Evolutionary conservation across 768 basidiomycete genomes (phyloP), one percentile per base, ranked within the genome.

Genomic region (Kwoniella newhampshirensis): DNA sequence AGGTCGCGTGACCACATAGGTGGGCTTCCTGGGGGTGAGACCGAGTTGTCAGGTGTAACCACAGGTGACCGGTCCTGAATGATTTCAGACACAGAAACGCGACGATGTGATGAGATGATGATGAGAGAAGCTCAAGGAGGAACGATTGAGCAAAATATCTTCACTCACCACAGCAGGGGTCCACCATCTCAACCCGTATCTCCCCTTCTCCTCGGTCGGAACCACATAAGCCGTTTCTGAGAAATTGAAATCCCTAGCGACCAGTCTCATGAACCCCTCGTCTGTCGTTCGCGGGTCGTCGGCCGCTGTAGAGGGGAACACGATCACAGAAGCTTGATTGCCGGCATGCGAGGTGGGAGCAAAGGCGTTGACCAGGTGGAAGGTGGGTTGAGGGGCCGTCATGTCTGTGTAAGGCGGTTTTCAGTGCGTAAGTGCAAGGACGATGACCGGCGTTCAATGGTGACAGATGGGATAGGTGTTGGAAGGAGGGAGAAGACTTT

Each of bases 351-450:
- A 52, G 27, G 51, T 50, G 41, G 56, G 43, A 2, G 62, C 47
- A 50, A 70, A 66, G 5, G 68, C 64, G 64, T 70, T 70, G 50
- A 64, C 30, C 11, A 70, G 54, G 54, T 62, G 46, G 51, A 63
- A 70, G 13, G 13, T 13, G 32, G 32, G 32, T 32, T 32, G 32
- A 32, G 32, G 32, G 32, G 32, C 32, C 13, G 32, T 32, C 32
- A 32, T 32, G n/a, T n/a, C n/a, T n/a, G n/a, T n/a, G n/a, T n/a
- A n/a, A n/a, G n/a, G n/a, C n/a, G n/a, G n/a, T n/a, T n/a, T n/a
- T n/a, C n/a, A n/a, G n/a, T n/a, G n/a, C n/a, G n/a, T n/a, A n/a
- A n/a, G n/a, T n/a, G n/a, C n/a, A n/a, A n/a, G n/a, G n/a, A n/a
- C n/a, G n/a, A n/a, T n/a, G n/a, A n/a, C n/a, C n/a, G n/a, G n/a